A percentile compares a stretch with the other conserved stretches of the same genome.
Conservation (phyloP, 2,329 filamentous ascomycete species). For the Alternaria alternata region DNA sequence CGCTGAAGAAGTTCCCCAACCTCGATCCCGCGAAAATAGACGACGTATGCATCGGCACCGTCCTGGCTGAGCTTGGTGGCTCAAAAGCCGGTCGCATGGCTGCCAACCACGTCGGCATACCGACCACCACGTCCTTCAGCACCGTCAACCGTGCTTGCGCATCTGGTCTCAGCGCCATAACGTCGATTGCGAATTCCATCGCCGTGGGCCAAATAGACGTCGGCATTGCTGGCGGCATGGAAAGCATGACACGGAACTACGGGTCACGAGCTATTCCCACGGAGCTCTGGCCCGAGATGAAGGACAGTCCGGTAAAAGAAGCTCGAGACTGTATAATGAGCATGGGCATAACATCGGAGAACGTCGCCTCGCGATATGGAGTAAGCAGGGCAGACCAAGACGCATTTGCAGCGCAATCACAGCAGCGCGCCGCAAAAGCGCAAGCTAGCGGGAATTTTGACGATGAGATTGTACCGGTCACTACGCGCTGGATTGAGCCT, state of each 20-base stretch:
- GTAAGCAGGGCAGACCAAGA: slow-evolving; percentile 82
- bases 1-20: slow-evolving; percentile 74
- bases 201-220: slow-evolving; percentile 74
- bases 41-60: slow-evolving; percentile 86
- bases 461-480: slow-evolving; percentile 80
- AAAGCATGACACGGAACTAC: slow-evolving; percentile 96
- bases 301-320: slow-evolving; percentile 69
- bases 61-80: slow-evolving; percentile 89
- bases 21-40: slow-evolving; percentile 75
- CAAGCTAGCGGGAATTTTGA: slow-evolving; percentile 75
- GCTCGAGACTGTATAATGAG: slow-evolving; percentile 89
- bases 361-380: slow-evolving; percentile 80
- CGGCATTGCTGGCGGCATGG: slow-evolving; percentile 89
- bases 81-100: slow-evolving; percentile 92
- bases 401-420: slow-evolving; percentile 77
- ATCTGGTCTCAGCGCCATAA: slow-evolving; percentile 79
- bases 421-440: slow-evolving; percentile 75
- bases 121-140: slow-evolving; percentile 76
- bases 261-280: slow-evolving; percentile 83
- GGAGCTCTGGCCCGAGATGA: slow-evolving; percentile 78
- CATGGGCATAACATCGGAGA: slow-evolving; percentile 92
- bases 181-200: slow-evolving; percentile 77
- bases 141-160: slow-evolving; percentile 90
- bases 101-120: slow-evolving; percentile 81
- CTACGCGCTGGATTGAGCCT: slow-evolving; percentile 73